Evolutionary conservation across 805 yeast species (phyloP).

Genomic region (Teunomyces tritomae): DNA sequence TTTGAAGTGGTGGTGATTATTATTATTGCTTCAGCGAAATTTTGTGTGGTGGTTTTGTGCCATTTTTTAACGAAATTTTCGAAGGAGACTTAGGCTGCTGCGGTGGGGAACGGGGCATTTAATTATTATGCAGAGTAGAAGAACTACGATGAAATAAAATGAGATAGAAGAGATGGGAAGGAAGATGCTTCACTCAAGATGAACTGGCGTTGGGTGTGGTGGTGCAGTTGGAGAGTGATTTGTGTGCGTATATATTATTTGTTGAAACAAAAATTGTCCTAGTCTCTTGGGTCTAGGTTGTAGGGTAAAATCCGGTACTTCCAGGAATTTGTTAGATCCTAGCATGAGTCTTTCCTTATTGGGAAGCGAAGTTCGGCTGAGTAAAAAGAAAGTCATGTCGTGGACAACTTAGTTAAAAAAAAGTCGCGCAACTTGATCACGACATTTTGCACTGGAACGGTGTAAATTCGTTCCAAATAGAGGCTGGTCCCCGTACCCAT

Average conservation of each 20-base stretch:
- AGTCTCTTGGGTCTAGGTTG: background rate
- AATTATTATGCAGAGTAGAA: background rate
- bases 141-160: too few relatives aligned
- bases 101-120: background rate
- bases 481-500: too few relatives aligned
- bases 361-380: background rate
- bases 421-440: background rate
- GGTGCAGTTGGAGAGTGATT: too few relatives aligned
- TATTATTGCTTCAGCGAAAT: slow-evolving; percentile 2
- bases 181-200: too few relatives aligned
- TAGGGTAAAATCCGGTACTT: background rate
- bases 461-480: too few relatives aligned
- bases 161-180: too few relatives aligned
- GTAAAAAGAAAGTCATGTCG: background rate
- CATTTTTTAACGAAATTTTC: background rate
- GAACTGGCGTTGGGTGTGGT: too few relatives aligned
- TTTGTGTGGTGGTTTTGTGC: slow-evolving; percentile 1
- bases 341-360: background rate
- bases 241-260: background rate
- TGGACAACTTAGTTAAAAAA: background rate
- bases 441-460: background rate
- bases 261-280: background rate
- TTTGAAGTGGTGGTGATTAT: slow-evolving; percentile 1
- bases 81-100: slow-evolving; percentile 2
- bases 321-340: background rate